A percentile compares a stretch with the other conserved stretches of the same genome.
Conservation (phyloP, 2,329 filamentous ascomycete species). For the Xylariaceae sp. region DNA sequence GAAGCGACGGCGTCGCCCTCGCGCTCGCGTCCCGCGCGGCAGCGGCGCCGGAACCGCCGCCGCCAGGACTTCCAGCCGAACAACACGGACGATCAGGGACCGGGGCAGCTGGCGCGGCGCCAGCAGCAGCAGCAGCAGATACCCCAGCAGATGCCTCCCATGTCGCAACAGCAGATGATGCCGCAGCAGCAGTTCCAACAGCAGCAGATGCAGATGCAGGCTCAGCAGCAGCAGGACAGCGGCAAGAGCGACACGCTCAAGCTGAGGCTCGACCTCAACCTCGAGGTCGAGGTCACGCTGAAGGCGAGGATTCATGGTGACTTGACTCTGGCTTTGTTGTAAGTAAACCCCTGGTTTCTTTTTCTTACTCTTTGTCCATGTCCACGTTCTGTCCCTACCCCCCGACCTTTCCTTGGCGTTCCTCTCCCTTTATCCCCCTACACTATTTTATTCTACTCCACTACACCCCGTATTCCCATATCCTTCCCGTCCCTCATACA, state of each 20-base stretch:
- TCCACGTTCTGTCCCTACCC: not conserved
- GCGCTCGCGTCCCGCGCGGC: constrained; percentile 14
- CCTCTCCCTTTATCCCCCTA: constrained; percentile 1
- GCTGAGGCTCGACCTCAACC: constrained; percentile 68
- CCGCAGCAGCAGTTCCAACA: constrained; percentile 13
- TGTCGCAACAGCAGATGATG: constrained; percentile 16
- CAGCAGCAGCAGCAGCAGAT: constrained; percentile 11
- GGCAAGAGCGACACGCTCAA: constrained; percentile 59
- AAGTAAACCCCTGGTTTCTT: constrained; percentile 19
- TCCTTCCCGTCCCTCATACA: not conserved
- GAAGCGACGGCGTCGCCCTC: constrained; percentile 13
- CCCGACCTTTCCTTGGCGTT: not conserved
- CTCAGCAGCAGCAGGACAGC: constrained; percentile 23
- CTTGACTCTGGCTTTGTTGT: constrained; percentile 65
- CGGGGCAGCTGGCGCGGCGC: constrained; percentile 12
- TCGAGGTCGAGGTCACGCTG: constrained; percentile 78
- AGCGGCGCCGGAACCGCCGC: constrained; percentile 18
- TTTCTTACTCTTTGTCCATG: not conserved
- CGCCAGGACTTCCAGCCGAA: constrained; percentile 15
- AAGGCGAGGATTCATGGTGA: constrained; percentile 83
- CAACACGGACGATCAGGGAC: constrained; percentile 8
- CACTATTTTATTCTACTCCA: not conserved
- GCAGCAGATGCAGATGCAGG: constrained; percentile 13
- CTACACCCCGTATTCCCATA: not conserved
- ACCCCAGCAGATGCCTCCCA: constrained; percentile 16